phyloP scores from a whole-genome alignment of 768 basidiomycete genomes.

The Psilocybe cyanescens region DNA sequence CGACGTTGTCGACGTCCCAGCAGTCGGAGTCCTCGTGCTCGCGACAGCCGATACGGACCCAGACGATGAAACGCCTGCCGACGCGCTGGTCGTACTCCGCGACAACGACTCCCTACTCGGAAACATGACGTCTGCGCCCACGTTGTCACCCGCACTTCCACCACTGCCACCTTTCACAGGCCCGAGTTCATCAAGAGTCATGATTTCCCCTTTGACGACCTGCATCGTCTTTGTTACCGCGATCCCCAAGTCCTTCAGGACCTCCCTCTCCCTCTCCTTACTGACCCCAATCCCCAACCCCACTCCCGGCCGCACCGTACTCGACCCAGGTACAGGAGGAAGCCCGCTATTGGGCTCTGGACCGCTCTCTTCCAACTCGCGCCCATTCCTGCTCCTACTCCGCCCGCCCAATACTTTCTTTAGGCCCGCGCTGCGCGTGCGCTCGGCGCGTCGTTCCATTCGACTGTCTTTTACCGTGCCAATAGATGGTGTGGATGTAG shows the following conservation, averaged over 20 bases:
- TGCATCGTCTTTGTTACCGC: background rate
- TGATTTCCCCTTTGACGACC: conserved; percentile 4
- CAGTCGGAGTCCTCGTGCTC: background rate
- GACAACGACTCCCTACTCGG: background rate
- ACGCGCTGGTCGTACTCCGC: too few relatives aligned
- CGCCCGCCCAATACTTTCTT: conserved; percentile 21
- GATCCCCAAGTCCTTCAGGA: background rate
- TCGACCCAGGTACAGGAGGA: conserved; percentile 12
- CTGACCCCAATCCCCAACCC: background rate
- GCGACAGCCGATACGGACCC: too few relatives aligned
- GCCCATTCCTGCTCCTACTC: conserved; percentile 11
- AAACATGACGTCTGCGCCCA: background rate
- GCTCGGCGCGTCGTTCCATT: conserved; percentile 26
- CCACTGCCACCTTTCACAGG: background rate
- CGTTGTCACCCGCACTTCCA: background rate
- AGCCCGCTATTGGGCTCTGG: conserved; percentile 5
- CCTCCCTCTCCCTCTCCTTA: background rate
- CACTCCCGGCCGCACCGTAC: background rate
- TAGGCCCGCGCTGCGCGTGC: conserved; percentile 28
- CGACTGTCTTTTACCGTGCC: conserved; percentile 24
- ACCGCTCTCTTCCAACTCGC: conserved; percentile 1
- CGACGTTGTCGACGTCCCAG: background rate
- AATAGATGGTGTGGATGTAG: background rate
- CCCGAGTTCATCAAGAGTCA: conserved; percentile 23
- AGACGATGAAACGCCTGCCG: too few relatives aligned